phyloP scores from a whole-genome alignment of 1,284 basidiomycete genomes.

The Rhodotorula glutinis region DNA sequence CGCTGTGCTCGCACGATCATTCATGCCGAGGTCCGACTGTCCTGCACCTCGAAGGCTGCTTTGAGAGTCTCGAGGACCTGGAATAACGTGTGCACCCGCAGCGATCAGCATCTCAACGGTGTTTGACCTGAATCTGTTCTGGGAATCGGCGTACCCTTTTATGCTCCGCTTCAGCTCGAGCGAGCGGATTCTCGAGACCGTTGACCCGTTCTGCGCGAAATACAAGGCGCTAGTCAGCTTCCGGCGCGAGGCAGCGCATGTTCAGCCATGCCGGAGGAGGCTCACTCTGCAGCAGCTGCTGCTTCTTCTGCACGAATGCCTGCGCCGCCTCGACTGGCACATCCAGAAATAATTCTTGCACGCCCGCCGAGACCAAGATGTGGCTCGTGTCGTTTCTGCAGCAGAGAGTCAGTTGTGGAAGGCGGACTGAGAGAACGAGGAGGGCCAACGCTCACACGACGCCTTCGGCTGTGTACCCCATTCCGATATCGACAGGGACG shows the following conservation, averaged over 20 bases:
- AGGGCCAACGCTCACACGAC: conserved; percentile 37
- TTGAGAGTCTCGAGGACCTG: conserved; percentile 22
- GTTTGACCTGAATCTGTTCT: too few relatives aligned
- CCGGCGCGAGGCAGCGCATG: too few relatives aligned
- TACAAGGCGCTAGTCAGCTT: background rate
- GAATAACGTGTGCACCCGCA: too few relatives aligned
- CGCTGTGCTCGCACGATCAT: too few relatives aligned
- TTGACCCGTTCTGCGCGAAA: background rate
- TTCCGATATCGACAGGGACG: conserved; percentile 15
- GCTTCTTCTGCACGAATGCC: conserved; percentile 13
- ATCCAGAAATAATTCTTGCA: conserved; percentile 28
- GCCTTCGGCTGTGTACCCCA: conserved; percentile 23
- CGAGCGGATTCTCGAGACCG: conserved; percentile 7
- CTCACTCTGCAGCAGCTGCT: conserved; percentile 15
- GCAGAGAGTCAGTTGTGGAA: background rate
- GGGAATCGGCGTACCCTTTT: too few relatives aligned
- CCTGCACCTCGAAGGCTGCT: conserved; percentile 14
- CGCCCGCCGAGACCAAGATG: conserved; percentile 9
- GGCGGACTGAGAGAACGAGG: too few relatives aligned
- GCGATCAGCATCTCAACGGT: too few relatives aligned
- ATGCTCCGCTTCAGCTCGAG: conserved; percentile 12
- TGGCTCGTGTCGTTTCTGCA: conserved; percentile 18
- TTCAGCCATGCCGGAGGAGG: too few relatives aligned
- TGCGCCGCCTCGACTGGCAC: conserved; percentile 14
- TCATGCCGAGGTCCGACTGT: background rate